Base-by-base conservation (phyloP, 2,329 filamentous ascomycete genomes). In the Fusarium burgessii region DNA sequence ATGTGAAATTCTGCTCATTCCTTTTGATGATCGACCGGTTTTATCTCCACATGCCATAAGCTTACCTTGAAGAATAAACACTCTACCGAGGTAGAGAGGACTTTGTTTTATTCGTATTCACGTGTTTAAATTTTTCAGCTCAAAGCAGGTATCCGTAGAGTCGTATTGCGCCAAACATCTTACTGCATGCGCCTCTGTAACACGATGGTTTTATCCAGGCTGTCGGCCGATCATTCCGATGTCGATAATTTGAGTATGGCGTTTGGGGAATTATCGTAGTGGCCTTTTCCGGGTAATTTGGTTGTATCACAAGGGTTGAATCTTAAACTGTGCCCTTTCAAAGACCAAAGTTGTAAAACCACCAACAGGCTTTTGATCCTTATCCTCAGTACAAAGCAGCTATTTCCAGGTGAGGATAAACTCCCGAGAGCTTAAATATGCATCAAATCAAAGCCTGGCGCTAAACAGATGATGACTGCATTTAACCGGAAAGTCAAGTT, bases 381-480 rank as follows among this genome's bases (percentile, higher is more conserved):
- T 14, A 23, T 25, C 11, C 32, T 18, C 12, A 32, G 9, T 5
- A 41, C 29, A 25, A 25, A 42, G 49, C 29, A 46, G 7, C 14
- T 50, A 69, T 55, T 62, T 52, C 69, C 60, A 70, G 20, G 58
- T 70, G 51, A 46, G 64, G 63, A 51, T 33, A 62, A 50, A 56
- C 57, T 62, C 35, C 64, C 63, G 63, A 57, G 42, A 58, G 38
- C 27, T 62, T 56, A 36, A 62, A 67, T 18, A 36, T 41, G 40
- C 42, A 42, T n/a, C 62, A 36, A n/a, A 55, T 40, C 58, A 64
- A 47, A 49, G 32, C 9, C 29, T 33, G 29, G 40, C 57, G 33
- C 50, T 68, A 40, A 51, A 8, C 5, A 13, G 27, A 41, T 8
- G 8, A 17, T 18, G n/a, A 20, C 29, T 62, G 57, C 38, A 68